phyloP scores from a whole-genome alignment of 441 rosid species.

The Erodium moschatum region DNA sequence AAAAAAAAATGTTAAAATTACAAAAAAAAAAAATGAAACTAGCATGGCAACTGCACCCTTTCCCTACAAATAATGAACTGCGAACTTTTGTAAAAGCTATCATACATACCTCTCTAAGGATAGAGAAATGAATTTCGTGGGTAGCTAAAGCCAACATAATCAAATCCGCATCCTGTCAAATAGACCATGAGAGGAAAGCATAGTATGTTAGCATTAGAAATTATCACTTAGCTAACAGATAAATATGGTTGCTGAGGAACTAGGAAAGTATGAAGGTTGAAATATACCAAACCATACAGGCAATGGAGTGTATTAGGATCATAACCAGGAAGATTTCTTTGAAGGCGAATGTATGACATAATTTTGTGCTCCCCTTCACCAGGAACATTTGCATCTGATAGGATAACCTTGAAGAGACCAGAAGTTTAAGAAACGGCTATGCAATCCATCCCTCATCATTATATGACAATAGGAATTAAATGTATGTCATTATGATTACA shows the following conservation, averaged over 20 bases:
- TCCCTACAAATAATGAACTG: not conserved
- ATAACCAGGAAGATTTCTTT: constrained; percentile 82
- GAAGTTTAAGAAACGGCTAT: constrained; percentile 22
- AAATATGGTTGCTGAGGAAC: not conserved
- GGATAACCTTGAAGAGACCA: constrained; percentile 59
- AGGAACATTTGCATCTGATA: constrained; percentile 97
- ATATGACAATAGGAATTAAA: not conserved
- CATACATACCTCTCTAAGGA: constrained; percentile 80
- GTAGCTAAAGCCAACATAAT: constrained; percentile 97
- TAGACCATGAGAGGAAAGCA: constrained; percentile 22
- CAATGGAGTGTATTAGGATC: constrained; percentile 92
- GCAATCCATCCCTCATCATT: not conserved
- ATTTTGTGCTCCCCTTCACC: constrained; percentile 99
- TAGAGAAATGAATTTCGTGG: constrained; percentile 91
- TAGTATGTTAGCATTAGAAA: constrained; percentile 18
- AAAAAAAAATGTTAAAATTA: not conserved
- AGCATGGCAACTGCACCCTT: not conserved
- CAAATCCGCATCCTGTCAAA: constrained; percentile 82
- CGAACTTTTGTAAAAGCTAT: not conserved
- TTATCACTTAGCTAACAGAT: constrained; percentile 13
- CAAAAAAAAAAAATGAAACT: not conserved
- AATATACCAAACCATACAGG: constrained; percentile 82
- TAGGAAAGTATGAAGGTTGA: constrained; percentile 23
- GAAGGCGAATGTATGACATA: constrained; percentile 89
- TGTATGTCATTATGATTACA: not conserved